Evolutionary conservation across 139 green algal genomes (phyloP).

Genomic region (Closterium sp.): DNA sequence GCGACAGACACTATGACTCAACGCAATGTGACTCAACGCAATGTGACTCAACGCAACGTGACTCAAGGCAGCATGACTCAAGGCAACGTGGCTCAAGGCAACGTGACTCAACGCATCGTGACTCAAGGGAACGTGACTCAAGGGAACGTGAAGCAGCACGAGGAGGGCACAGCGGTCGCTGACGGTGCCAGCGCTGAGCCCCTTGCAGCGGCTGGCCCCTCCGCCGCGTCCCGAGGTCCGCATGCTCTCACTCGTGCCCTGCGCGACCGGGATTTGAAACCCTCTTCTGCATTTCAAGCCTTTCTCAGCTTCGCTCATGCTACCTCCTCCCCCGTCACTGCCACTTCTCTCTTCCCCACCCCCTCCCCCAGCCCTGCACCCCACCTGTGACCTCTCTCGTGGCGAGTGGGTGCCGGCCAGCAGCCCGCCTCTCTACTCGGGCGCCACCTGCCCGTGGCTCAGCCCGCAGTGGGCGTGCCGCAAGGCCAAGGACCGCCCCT

Average conservation of each 20-base stretch:
- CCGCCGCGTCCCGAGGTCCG: no score
- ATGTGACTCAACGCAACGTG: neutral
- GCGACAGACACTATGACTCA: neutral
- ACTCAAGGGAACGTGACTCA: neutral
- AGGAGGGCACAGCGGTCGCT: neutral
- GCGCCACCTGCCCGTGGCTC: neutral
- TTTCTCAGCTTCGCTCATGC: neutral
- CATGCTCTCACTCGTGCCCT: no score
- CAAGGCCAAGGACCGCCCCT: neutral
- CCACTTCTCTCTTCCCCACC: neutral
- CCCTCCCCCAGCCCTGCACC: neutral
- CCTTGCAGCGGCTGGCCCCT: neutral
- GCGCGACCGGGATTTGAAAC: no score
- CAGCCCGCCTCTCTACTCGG: neutral
- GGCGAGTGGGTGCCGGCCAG: conserved; percentile 12
- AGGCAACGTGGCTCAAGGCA: neutral
- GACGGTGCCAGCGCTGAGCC: no score
- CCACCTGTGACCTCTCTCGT: neutral
- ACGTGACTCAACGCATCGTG: neutral
- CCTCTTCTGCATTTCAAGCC: no score
- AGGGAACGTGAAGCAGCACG: neutral
- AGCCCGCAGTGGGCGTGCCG: conserved; percentile 24
- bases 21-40: neutral
- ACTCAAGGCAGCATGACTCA: neutral
- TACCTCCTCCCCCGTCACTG: neutral